Base-by-base conservation (phyloP, 768 basidiomycete genomes). In the Dendrothele bispora region DNA sequence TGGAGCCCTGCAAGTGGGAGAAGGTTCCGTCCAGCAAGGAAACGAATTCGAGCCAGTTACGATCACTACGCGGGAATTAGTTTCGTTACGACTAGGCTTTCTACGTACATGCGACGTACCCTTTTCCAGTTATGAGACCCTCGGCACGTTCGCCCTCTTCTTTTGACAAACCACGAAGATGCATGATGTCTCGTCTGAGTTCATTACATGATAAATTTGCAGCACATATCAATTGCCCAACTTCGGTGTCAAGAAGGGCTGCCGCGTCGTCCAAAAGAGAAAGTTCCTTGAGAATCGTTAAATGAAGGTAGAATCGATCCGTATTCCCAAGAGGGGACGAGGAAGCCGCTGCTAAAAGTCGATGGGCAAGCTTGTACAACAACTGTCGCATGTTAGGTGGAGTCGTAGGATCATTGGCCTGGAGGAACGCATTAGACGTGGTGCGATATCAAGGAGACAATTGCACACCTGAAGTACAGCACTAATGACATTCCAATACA, bases 21-120 rank as follows among this genome's bases (percentile, higher is more conserved):
- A 92, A 84, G 7, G 83, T 74, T 1, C 80, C 82, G 51, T 92
- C 84, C 5, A 92, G 64, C 18, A 91, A 66, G 5, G 88, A 78
- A 35, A 89, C 62, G 60, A 92, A 91, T 57, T 91, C 89, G 5
- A 89, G 71, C 91, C 91, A 93, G 57, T 92, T 92, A 29, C 88
- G 84, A 57, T 92, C 87, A 29, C 90, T 83, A 36, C 49, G 39
- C 36, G n/a, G 15, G 47, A 0, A 41, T 47, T 12, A 29, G 57
- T 28, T 43, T 46, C 51, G 37, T 24, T 22, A 18, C 28, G 18
- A 39, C 22, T 20, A 29, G 29, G 20, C 25, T 27, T n/a, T n/a
- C 21, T 41, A 8, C 29, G 37, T n/a, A 7, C 43, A n/a, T 27
- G 36, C 25, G 25, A 62, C 80, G 52, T 39, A 87, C 86, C 77